phyloP scores from a whole-genome alignment of 371 early-diverging fungal species.

The Rhizomucor miehei region DNA sequence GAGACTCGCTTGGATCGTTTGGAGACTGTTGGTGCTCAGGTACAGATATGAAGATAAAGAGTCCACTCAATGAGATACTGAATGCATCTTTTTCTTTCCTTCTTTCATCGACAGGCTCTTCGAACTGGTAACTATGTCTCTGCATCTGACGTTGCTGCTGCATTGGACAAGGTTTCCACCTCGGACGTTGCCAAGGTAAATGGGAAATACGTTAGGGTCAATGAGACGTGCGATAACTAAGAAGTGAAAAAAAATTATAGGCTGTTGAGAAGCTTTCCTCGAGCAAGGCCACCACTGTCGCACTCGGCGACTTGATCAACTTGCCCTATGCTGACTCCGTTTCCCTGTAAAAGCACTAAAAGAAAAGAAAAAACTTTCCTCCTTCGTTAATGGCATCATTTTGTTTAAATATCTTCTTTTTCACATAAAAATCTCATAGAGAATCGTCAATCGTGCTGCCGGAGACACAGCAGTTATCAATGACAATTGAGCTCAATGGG shows the following conservation, averaged over 20 bases:
- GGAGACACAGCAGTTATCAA: too few relatives aligned
- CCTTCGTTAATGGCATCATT: too few relatives aligned
- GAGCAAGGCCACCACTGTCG: slow-evolving; percentile 80
- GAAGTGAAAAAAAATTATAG: slow-evolving; percentile 19
- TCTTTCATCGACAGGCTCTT: slow-evolving; percentile 38
- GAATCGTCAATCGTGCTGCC: too few relatives aligned
- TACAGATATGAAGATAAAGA: slow-evolving; percentile 5
- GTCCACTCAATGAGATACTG: neutral
- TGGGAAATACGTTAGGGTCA: too few relatives aligned
- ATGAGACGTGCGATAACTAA: too few relatives aligned
- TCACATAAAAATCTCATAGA: too few relatives aligned
- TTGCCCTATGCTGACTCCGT: slow-evolving; percentile 87
- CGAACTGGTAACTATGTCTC: slow-evolving; percentile 44
- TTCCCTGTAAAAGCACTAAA: slow-evolving; percentile 38
- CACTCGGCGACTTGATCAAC: slow-evolving; percentile 71
- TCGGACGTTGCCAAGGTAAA: slow-evolving; percentile 62
- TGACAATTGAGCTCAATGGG: too few relatives aligned
- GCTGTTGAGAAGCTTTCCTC: slow-evolving; percentile 65
- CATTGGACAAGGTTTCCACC: slow-evolving; percentile 61
- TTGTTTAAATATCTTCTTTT: too few relatives aligned
- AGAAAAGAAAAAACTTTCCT: too few relatives aligned
- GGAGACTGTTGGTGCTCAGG: slow-evolving; percentile 48
- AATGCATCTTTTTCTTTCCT: neutral
- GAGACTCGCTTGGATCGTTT: slow-evolving; percentile 61
- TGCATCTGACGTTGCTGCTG: slow-evolving; percentile 50